A percentile compares a stretch with the other conserved stretches of the same genome.
Conservation (phyloP, 768 basidiomycete species). For the Xerocomellus amylosporus region DNA sequence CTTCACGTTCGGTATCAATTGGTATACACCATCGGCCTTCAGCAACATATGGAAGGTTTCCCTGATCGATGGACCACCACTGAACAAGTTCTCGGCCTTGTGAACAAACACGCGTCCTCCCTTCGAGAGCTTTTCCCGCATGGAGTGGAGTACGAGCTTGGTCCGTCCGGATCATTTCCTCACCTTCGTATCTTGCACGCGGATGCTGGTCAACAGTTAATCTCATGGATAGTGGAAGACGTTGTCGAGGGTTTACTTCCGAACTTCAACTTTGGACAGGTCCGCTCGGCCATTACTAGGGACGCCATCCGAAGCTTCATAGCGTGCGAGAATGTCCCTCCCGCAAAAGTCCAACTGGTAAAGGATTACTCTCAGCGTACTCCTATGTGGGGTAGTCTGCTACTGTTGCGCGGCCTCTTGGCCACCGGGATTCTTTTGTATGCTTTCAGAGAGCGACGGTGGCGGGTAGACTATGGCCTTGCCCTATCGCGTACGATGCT, state of each 20-base stretch:
- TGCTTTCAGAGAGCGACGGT: constrained; percentile 34
- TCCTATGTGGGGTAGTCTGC: constrained; percentile 20
- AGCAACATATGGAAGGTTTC: constrained; percentile 26
- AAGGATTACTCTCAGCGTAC: constrained; percentile 1
- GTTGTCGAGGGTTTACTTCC: no score
- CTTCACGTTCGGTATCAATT: constrained; percentile 38
- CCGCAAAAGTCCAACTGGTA: not conserved
- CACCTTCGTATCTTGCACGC: constrained; percentile 22
- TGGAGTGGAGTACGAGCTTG: constrained; percentile 18
- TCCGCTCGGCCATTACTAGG: not conserved
- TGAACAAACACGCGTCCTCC: constrained; percentile 14
- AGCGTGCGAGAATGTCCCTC: constrained; percentile 5
- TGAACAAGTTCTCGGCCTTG: constrained; percentile 30
- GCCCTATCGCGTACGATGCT: constrained; percentile 31
- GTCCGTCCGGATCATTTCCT: constrained; percentile 21
- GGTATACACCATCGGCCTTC: constrained; percentile 35
- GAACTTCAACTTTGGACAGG: not conserved
- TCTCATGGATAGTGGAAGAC: no score
- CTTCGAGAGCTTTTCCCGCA: constrained; percentile 5
- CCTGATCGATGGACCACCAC: constrained; percentile 36
- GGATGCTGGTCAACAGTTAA: not conserved
- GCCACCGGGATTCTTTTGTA: constrained; percentile 32
- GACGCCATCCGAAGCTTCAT: constrained; percentile 26
- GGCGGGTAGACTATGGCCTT: constrained; percentile 41
- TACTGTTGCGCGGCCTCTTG: constrained; percentile 37